Base-by-base conservation (phyloP, 2,329 filamentous ascomycete genomes). In the Colletotrichum sp. region DNA sequence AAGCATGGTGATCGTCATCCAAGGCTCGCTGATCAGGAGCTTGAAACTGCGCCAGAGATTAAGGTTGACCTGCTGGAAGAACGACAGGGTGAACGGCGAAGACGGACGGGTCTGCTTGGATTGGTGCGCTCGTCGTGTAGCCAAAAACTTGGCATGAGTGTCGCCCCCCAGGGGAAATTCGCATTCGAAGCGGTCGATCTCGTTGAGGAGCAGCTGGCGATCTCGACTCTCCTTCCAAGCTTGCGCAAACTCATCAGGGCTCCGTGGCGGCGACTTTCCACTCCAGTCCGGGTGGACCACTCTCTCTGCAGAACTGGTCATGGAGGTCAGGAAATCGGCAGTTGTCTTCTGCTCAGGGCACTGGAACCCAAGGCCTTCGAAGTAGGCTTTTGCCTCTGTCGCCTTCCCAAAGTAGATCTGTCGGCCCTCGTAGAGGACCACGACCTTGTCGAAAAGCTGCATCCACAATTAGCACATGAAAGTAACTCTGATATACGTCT, bases 241-340 rank as follows among this genome's bases (percentile, higher is more conserved):
- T 2, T 34, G 27, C 29, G 68, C 72, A 30, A 77, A 77, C 30
- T 77, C 75, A 16, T 77, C 68, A 13, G 72, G 12, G 30, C 68
- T 77, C 1, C 75, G 63, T 6, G 72, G 75, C 5, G 74, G 74
- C 11, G 70, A 36, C 22, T 19, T 36, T 0, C 68, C 72, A 12
- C 49, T 66, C 68, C 64, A 77, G 2, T 27, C 72, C 3, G 72
- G 64, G 0, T 44, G 77, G 16, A 81, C 63, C 6, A 77, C 63
- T 44, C 81, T 80, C 52, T 83, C 81, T 5, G 81, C 59, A 16
- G 61, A 77, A 29, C 79, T 82, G 3, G 87, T 88, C 8, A 89
- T 84, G 3, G 92, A 92, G 4, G 94, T 95, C 66, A 95, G 84
- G 84, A 95, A 95, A 81, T 95, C 94, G 2, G 93, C 91, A 1